Evolutionary conservation across 768 basidiomycete genomes (phyloP), one percentile per base, ranked within the genome.

Genomic region (Coprinellus aureogranulatus): DNA sequence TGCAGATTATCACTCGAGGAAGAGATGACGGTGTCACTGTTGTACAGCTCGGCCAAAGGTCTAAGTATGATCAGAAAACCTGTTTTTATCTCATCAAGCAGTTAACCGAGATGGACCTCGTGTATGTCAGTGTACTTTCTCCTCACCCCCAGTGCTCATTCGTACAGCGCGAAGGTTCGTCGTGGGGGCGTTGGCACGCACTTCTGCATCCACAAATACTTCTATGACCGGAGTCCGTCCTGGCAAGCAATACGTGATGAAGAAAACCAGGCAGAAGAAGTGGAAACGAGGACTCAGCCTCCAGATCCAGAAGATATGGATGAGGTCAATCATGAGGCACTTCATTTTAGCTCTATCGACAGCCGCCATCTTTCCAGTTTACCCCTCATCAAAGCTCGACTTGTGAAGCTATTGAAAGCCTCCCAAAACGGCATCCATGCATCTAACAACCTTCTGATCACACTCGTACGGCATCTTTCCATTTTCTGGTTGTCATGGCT

Each of bases 21-120:
- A 76, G 92, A 58, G 88, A 90, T 57, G 73, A 80, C 20, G 93
- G 93, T 11, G 81, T 91, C 16, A 88, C 90, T 6, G 86, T 90
- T 46, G 83, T 93, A 12, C 82, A 89, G 30, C 78, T 96, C 14
- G 89, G 90, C 25, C 84, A 84, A 62, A 78, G 83, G 65, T 87
- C 92, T 10, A 84, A 83, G 49, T 93, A 95, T 65, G 92, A 94
- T 66, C 90, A 91, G 67, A 94, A 94, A 71, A 89, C 90, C 1
- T 91, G 91, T 61, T 92, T 91, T 68, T 94, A 95, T 71, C 82
- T 93, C 57, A 83, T 92, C 57, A 83, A 85, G 62, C 86, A 90
- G 62, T 75, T 95, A 18, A 77, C 86, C 2, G 85, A 87, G 52
- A 75, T 95, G 53, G 85, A 82, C 64, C 76, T 90, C 40, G 82